Evolutionary conservation across 2,329 filamentous ascomycete genomes (phyloP).

Genomic region (Ceratocystis cacaofunesta): DNA sequence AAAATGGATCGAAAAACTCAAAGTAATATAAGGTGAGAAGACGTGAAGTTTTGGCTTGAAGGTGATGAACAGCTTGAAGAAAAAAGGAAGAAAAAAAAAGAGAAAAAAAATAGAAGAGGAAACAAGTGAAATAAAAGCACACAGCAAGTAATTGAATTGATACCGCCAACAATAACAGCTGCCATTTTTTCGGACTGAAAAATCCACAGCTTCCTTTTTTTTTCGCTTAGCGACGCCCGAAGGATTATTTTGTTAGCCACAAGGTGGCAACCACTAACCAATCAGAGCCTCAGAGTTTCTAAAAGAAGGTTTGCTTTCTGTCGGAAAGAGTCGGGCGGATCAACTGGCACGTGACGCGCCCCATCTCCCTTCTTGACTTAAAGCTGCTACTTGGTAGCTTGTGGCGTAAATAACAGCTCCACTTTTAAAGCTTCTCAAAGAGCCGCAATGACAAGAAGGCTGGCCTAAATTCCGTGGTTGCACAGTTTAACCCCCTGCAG

Average conservation of each 20-base stretch:
- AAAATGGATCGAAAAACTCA: constrained; percentile 5
- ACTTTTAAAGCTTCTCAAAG: constrained; percentile 9
- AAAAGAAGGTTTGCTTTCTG: background rate
- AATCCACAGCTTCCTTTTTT: background rate
- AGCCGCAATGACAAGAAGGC: constrained; percentile 4
- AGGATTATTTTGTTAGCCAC: constrained; percentile 7
- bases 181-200: constrained; percentile 2
- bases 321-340: constrained; percentile 16
- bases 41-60: constrained; percentile 5
- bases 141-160: background rate
- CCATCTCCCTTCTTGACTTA: background rate
- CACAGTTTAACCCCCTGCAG: background rate
- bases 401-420: constrained; percentile 1
- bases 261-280: constrained; percentile 3
- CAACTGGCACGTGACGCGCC: background rate
- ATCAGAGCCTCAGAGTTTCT: constrained; percentile 15
- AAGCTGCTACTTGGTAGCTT: background rate
- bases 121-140: constrained; percentile 3
- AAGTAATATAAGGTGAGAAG: background rate
- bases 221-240: constrained; percentile 10
- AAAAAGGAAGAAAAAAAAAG: constrained; percentile 7
- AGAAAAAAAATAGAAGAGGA: background rate
- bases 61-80: constrained; percentile 12
- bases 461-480: constrained; percentile 14
- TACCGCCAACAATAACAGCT: background rate